Evolutionary conservation across 352 stramenopile species (phyloP), one percentile per base, ranked within the genome.

Genomic region (Pythium utonaiense): DNA sequence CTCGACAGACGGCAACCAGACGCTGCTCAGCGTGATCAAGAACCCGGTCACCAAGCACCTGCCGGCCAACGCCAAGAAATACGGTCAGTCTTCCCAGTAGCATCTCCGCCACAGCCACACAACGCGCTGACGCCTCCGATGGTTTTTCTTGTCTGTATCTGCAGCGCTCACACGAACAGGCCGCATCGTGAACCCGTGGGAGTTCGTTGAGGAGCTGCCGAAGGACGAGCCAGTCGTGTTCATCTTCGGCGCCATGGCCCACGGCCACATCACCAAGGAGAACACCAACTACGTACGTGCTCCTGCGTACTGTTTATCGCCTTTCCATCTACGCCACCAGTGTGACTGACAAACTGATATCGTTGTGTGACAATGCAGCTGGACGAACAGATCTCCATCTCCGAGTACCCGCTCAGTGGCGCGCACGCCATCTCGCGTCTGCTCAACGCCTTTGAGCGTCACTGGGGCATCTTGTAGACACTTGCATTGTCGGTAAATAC

Each of bases 11-110:
- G 89, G 91, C 59, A 97, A 95, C 57, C 91, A 97, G 31, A 99
- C 93, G 44, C 80, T 99, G 36, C 86, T 99, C 60, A 99, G 98
- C 66, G 96, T 99, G 31, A 98, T 99, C 68, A 99, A 99, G 74
- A 99, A 99, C 85, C 97, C 97, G 6, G 86, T 99, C 62, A 98
- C 96, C 53, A 89, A 95, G 71, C 88, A 99, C 82, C 80, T 99
- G 30, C 96, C 96, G 14, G 86, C 97, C 25, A 98, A 97, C 66
- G 94, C 80, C 57, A 89, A 89, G 63, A 98, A 97, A 69, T 99
- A 98, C 77, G 96, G 80, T 85, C 40, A 48, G 73, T 61, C 19
- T n/a, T n/a, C n/a, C n/a, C n/a, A n/a, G n/a, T n/a, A n/a, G n/a
- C n/a, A n/a, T n/a, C n/a, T n/a, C n/a, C n/a, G n/a, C n/a, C n/a